Base-by-base conservation (phyloP, 805 yeast genomes). In the Myxozyma neotropica region DNA sequence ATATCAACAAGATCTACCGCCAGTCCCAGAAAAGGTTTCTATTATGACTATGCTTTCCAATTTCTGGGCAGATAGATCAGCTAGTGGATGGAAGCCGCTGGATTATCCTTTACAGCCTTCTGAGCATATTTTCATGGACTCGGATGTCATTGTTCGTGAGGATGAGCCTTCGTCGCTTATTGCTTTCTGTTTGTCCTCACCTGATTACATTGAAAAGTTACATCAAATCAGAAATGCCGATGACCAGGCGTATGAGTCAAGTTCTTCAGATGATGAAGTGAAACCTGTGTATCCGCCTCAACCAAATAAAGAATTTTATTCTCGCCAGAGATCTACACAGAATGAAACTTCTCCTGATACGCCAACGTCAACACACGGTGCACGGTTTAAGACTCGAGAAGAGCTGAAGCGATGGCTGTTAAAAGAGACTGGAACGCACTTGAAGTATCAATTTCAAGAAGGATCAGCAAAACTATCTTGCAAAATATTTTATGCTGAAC, bases 61-160 rank as follows among this genome's bases (percentile, higher is more conserved):
- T 68, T 94, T 94, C 73, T 94, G 98, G 98, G 97, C 97, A 0
- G 98, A 94, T 74, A 78, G 99, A 68, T 89, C 98, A 0, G 94
- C 97, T 0, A 87, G 95, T 1, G 79, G 94, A 21, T 95, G 98
- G 98, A 91, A 89, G 65, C 96, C 97, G 0, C 77, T 94, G 35
- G 86, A 83, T 19, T 92, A 91, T 73, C 96, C 98, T 1, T 77
- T 92, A 55, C 80, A 74, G 1, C 81, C 91, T 0, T 81, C 87
- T 0, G 98, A 94, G 70, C 98, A 94, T 71, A 83, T 93, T 0
- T 94, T 94, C 77, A 90, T 89, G 19, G 98, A 95, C 70, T 89
- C 96, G 6, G 90, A 89, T 72, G 96, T 94, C 21, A 86, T 94
- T 58, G 93, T 94, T 8, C 78, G 99, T 52, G 99, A 94, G 69